Percentiles rank a stretch among this genome's conserved stretches.
Evolutionary conservation across 2,329 filamentous ascomycete species (phyloP).

Genomic region (Xylaria sp.): DNA sequence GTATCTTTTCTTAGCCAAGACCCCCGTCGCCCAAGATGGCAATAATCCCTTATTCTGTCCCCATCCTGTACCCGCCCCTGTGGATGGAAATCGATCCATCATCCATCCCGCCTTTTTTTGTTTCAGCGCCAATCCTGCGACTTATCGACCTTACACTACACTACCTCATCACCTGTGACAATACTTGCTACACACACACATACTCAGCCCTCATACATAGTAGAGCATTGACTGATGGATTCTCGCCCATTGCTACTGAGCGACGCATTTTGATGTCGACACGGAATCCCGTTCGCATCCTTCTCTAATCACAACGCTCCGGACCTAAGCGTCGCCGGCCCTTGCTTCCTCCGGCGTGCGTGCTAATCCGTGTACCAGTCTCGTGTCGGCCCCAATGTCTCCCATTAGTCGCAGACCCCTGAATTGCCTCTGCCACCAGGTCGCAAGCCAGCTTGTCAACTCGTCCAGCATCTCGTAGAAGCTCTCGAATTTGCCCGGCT

Average conservation of each 20-base stretch:
- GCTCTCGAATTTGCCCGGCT: constrained; percentile 5
- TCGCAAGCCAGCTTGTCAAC: constrained; percentile 31
- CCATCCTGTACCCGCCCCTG: background rate
- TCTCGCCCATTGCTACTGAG: background rate
- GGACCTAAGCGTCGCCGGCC: constrained; percentile 2
- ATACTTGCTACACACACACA: background rate
- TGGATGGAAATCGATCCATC: background rate
- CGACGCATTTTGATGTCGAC: background rate
- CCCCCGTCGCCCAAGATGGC: background rate
- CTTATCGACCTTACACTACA: background rate
- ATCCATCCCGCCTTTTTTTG: constrained; percentile 6
- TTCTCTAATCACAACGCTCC: background rate
- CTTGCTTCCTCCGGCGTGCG: background rate
- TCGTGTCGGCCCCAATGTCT: constrained; percentile 39
- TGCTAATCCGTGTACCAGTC: background rate
- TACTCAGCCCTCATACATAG: background rate
- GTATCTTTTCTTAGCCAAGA: background rate
- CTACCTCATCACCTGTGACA: background rate
- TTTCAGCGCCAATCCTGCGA: background rate
- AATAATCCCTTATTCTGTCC: background rate
- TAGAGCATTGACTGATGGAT: background rate
- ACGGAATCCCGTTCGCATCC: background rate
- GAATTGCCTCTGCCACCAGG: constrained; percentile 37
- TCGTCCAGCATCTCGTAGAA: constrained; percentile 26
- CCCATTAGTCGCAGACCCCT: constrained; percentile 34